Conservation (phyloP, 345 rosid species). For the Arabidopsis suecica region DNA sequence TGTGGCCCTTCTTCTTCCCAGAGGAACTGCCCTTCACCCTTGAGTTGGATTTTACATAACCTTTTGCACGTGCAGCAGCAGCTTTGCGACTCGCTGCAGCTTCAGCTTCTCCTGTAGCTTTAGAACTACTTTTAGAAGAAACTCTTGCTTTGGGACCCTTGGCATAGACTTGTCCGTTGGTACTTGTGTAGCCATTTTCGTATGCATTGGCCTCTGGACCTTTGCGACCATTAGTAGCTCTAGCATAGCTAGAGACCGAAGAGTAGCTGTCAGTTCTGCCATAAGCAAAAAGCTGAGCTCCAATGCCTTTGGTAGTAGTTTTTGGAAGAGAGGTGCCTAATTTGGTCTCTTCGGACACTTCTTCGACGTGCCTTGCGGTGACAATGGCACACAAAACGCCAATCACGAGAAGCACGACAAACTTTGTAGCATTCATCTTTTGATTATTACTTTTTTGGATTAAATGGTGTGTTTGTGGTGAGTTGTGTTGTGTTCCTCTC, state of each 20-base stretch:
- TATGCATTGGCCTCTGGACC: rapidly evolving
- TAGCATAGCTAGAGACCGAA: rapidly evolving
- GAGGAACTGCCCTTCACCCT: too few relatives aligned
- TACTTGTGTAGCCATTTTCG: rapidly evolving
- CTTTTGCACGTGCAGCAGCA: background rate
- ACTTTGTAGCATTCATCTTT: conserved; percentile 21
- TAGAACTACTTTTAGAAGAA: background rate
- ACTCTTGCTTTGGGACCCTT: background rate
- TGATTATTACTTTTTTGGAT: background rate
- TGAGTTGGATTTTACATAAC: too few relatives aligned
- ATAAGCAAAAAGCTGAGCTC: background rate
- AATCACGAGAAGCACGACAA: background rate
- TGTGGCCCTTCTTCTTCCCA: too few relatives aligned
- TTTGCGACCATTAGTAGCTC: rapidly evolving
- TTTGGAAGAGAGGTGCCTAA: background rate
- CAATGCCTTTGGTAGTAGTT: conserved; percentile 1
- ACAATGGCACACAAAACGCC: conserved; percentile 22
- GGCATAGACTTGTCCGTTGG: rapidly evolving
- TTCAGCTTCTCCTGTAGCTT: background rate
- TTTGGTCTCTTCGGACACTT: conserved; percentile 17
- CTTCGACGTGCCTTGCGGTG: conserved; percentile 14
- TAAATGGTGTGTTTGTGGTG: background rate
- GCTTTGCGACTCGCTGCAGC: background rate
- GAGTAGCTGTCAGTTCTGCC: background rate
- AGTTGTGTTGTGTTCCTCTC: conserved; percentile 22